Evolutionary conservation across 2,329 filamentous ascomycete species (phyloP), one percentile per base, ranked within the genome.

Genomic region (Xylariaceae sp.): DNA sequence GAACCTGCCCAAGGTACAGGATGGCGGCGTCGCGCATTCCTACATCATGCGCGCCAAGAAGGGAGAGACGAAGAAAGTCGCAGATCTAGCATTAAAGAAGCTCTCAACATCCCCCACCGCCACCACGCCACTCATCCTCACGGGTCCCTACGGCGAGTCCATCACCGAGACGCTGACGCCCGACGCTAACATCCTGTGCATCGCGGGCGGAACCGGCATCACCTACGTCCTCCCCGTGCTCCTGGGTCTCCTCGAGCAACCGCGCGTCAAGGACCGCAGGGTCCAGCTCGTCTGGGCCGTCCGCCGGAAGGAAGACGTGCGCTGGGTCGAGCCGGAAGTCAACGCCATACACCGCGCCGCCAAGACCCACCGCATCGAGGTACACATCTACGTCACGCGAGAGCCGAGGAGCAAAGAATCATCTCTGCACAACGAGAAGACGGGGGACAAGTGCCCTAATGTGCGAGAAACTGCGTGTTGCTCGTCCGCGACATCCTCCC

Each of bases 231-330:
- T 80, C 1, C 78, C 78, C 0, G 59, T 75, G 0, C 61, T 79
- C 0, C 58, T 79, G 15, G 57, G 55, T 34, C 50, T 67, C 9
- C 50, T 64, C 13, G 45, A 59, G 41, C 57, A 59, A 11, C 9
- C 47, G 16, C 49, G 31, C 15, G 45, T 43, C 12, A 59, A 60
- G 19, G 62, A 70, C 40, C 64, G 71, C 38, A 71, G 66, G 44
- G 57, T 85, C 2, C 74, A 81, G 51, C 72, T 87, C n/a, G 65
- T 85, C 42, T 87, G 83, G 83, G 74, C 76, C 2, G 67, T 86
- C 29, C 70, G 80, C 12, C 71, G 74, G 31, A 64, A 64, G 6
- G 56, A 61, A 6, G 76, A 85, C 46, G 59, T 78, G 13, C 64
- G 69, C 16, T 87, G 83, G 81, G 64, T 85, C 9, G 61, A 64